Percentiles rank a stretch among this genome's conserved stretches.
phyloP scores from a whole-genome alignment of 2,329 filamentous ascomycete genomes.

The Calonectria hawksworthii region DNA sequence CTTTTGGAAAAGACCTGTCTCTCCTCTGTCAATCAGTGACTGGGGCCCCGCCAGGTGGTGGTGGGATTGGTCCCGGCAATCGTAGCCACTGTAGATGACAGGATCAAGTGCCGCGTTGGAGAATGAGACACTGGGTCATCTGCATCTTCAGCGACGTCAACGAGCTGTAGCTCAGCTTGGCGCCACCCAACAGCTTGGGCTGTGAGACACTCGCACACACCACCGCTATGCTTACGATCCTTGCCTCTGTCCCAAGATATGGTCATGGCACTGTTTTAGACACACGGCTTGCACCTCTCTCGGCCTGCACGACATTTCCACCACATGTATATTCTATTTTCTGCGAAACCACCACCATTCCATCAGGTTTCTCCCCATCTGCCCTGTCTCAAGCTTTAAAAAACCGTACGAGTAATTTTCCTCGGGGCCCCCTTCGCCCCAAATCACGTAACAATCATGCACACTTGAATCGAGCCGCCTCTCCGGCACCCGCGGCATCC shows the following conservation, averaged over 20 bases:
- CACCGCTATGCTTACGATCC: neutral
- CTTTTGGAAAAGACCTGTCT: neutral
- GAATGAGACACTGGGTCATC: conserved; percentile 8
- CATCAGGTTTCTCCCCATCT: neutral
- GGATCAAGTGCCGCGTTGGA: conserved; percentile 6
- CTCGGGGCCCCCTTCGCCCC: neutral
- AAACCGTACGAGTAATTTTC: neutral
- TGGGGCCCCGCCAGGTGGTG: too few relatives aligned
- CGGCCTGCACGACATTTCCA: conserved; percentile 3
- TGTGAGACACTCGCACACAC: neutral
- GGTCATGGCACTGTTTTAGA: neutral
- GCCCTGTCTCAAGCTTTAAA: conserved; percentile 1
- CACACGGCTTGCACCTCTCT: neutral
- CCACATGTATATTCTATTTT: conserved; percentile 14
- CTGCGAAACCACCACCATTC: conserved; percentile 1
- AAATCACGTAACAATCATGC: neutral
- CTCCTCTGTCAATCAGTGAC: neutral
- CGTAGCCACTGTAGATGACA: neutral
- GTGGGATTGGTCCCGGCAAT: neutral
- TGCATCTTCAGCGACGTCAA: conserved; percentile 7
- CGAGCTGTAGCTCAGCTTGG: neutral
- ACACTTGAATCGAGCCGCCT: neutral
- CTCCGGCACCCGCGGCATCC: neutral
- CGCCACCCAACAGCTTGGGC: conserved; percentile 1
- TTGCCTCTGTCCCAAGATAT: neutral